Percentiles rank a stretch among this genome's conserved stretches.
These are phyloP conservation scores for Nigrograna mackinnonii DNA, from an alignment of 2,329 filamentous ascomycete species.

Conservation along the genomic window DNA sequence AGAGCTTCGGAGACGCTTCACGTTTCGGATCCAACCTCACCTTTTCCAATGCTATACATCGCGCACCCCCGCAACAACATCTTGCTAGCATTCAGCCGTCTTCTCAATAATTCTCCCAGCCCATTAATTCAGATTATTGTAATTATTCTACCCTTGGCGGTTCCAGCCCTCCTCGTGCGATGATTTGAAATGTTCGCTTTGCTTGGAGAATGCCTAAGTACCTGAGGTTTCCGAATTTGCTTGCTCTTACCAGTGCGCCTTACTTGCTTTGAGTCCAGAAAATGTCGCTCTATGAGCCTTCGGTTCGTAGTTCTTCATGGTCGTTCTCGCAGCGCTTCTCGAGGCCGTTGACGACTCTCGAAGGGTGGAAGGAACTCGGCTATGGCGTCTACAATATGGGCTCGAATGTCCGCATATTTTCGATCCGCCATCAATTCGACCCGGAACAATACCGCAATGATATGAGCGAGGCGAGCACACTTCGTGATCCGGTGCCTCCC, in stretches of 20 bases:
- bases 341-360: conserved; percentile 18
- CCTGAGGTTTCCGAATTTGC: conserved; percentile 5
- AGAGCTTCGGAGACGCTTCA: conserved; percentile 1
- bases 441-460: conserved; percentile 12
- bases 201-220: conserved; percentile 2
- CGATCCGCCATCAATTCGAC: conserved; percentile 16
- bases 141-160: not conserved
- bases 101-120: not conserved
- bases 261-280: not conserved
- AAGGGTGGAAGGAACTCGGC: conserved; percentile 18
- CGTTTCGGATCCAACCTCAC: conserved; percentile 5
- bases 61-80: not conserved
- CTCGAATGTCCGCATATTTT: conserved; percentile 7
- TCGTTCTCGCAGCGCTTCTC: conserved; percentile 8
- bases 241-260: not conserved
- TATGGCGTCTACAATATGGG: conserved; percentile 13
- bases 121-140: not conserved
- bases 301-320: conserved; percentile 6
- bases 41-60: conserved; percentile 1
- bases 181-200: conserved; percentile 6
- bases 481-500: too few species aligned
- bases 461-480: too few species aligned
- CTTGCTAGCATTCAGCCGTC: not conserved
- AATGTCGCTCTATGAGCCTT: conserved; percentile 11
- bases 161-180: not conserved